phyloP scores from a whole-genome alignment of 108 stramenopile species.

The Nitzschia sp. region DNA sequence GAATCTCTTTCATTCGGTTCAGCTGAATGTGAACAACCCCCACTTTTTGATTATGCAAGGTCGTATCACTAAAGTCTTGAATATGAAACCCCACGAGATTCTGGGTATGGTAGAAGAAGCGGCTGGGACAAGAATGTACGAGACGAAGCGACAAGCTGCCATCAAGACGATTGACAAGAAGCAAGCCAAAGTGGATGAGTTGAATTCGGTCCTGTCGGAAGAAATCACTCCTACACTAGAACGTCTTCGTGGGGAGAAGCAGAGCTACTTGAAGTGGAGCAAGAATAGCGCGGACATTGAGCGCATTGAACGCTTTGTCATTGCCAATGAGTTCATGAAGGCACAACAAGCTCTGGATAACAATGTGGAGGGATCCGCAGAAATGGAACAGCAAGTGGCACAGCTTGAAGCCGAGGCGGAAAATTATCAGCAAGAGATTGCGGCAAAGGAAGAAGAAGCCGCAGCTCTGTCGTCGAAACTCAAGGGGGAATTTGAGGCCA shows the following conservation, averaged over 20 bases:
- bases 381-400: slow-evolving; percentile 64
- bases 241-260: slow-evolving; percentile 92
- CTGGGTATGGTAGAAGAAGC: slow-evolving; percentile 99
- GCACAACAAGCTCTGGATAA: slow-evolving; percentile 66
- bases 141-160: slow-evolving; percentile 94
- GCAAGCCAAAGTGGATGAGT: slow-evolving; percentile 96
- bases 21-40: slow-evolving; percentile 99
- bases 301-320: slow-evolving; percentile 91
- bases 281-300: slow-evolving; percentile 96
- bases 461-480: slow-evolving; percentile 44
- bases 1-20: slow-evolving; percentile 99
- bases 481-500: slow-evolving; percentile 66
- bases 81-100: slow-evolving; percentile 99
- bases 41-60: slow-evolving; percentile 99
- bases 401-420: slow-evolving; percentile 51
- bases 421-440: slow-evolving; percentile 45
- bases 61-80: slow-evolving; percentile 97
- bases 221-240: slow-evolving; percentile 99
- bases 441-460: slow-evolving; percentile 69
- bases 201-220: slow-evolving; percentile 91
- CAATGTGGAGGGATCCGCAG: slow-evolving; percentile 60
- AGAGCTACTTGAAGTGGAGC: slow-evolving; percentile 93
- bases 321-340: slow-evolving; percentile 84
- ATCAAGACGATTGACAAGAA: slow-evolving; percentile 98
- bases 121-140: slow-evolving; percentile 99